These are phyloP conservation scores for Clonostachys byssicola DNA, from an alignment of 2,329 filamentous ascomycete genomes.

Conservation along the genomic window DNA sequence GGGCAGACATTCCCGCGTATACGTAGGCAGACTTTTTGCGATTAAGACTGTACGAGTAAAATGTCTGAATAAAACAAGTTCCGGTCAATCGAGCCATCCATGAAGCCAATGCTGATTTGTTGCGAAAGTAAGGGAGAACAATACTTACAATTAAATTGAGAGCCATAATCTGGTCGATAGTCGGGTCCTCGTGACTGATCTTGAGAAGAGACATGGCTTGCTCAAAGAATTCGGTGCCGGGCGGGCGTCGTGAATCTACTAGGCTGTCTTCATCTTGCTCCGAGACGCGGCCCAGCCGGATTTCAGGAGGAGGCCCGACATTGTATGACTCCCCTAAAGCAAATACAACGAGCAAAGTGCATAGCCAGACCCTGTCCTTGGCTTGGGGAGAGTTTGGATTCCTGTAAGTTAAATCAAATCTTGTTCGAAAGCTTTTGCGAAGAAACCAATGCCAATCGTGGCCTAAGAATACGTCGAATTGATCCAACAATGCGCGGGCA, in stretches of 20 bases:
- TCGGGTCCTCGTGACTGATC: background rate
- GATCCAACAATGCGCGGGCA: background rate
- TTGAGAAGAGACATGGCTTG: background rate
- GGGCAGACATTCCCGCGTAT: background rate
- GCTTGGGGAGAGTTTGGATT: background rate
- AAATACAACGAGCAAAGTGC: background rate
- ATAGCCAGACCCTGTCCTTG: background rate
- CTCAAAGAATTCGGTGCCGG: background rate
- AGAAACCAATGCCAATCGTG: slow-evolving; percentile 1
- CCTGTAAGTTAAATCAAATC: background rate
- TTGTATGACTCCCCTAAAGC: background rate
- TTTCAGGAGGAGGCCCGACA: background rate
- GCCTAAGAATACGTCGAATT: background rate
- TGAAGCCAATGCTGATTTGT: too few relatives aligned
- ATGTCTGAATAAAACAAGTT: background rate
- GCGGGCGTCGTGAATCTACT: background rate
- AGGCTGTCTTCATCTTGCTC: background rate
- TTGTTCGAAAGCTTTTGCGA: background rate
- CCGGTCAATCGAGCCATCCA: background rate
- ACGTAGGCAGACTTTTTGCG: background rate
- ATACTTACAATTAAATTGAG: background rate
- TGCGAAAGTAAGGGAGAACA: too few relatives aligned
- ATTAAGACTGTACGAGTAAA: background rate
- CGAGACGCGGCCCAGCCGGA: background rate
- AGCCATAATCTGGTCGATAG: background rate